Evolutionary conservation across 192 early-diverging fungal genomes (phyloP).

Genomic region (Coemansia sp.): DNA sequence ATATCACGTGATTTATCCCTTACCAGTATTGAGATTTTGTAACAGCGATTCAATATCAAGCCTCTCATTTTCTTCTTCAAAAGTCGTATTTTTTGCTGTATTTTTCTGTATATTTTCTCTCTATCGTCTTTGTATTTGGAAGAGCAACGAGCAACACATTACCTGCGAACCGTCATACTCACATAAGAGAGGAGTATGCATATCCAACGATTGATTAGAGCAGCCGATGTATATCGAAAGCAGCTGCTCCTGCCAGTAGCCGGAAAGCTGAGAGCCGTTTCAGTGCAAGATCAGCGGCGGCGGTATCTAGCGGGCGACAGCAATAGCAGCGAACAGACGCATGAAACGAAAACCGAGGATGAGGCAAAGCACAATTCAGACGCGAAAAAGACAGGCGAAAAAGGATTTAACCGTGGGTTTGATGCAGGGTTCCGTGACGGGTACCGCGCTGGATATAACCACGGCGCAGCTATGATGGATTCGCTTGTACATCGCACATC

Average conservation of each 20-base stretch:
- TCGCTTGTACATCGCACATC: not conserved
- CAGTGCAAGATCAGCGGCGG: not conserved
- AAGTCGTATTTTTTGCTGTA: too few relatives aligned
- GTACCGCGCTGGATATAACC: conserved; percentile 41
- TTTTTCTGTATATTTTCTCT: too few relatives aligned
- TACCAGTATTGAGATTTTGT: too few relatives aligned
- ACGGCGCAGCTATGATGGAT: conserved; percentile 13
- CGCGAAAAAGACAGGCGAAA: not conserved
- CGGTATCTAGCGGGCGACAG: not conserved
- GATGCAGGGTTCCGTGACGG: conserved; percentile 52
- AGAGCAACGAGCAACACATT: too few relatives aligned
- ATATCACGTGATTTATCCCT: too few relatives aligned
- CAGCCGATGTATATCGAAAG: not conserved
- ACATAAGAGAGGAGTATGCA: not conserved
- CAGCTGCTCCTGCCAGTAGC: not conserved
- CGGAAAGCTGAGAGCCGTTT: not conserved
- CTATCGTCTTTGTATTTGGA: too few relatives aligned
- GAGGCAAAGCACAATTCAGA: not conserved
- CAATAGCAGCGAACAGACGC: not conserved
- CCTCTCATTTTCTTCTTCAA: too few relatives aligned
- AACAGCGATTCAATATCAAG: too few relatives aligned
- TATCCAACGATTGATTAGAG: not conserved
- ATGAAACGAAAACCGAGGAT: not conserved
- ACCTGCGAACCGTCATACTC: not conserved
- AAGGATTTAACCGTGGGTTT: conserved; percentile 37